Conservation (phyloP, 768 basidiomycete genomes). For the Daedaleopsis nitida region DNA sequence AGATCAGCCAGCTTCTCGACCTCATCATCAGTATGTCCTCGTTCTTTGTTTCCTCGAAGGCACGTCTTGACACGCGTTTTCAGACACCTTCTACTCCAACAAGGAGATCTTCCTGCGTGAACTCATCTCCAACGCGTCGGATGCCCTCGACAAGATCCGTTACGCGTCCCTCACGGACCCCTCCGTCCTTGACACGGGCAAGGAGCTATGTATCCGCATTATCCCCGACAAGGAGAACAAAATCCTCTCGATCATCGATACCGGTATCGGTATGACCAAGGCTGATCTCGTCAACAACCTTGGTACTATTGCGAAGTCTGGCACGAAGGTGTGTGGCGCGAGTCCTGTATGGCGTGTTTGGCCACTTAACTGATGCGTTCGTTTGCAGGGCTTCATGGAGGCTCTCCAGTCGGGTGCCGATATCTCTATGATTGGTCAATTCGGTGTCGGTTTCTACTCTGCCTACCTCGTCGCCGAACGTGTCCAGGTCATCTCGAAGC, state of each 20-base stretch:
- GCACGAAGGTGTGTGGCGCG: conserved; percentile 68
- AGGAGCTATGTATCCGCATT: conserved; percentile 95
- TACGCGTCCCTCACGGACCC: conserved; percentile 96
- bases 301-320: conserved; percentile 93
- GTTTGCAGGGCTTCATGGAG: conserved; percentile 94
- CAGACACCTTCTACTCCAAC: conserved; percentile 99
- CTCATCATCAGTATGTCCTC: conserved; percentile 89
- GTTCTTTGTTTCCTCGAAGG: not conserved
- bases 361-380: not conserved
- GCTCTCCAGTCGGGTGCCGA: conserved; percentile 88
- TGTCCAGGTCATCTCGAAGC: conserved; percentile 98
- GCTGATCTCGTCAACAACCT: conserved; percentile 99
- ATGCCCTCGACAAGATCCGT: conserved; percentile 99
- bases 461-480: conserved; percentile 98
- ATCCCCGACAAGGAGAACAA: conserved; percentile 96
- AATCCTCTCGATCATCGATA: conserved; percentile 86
- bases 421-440: conserved; percentile 97
- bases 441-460: conserved; percentile 99
- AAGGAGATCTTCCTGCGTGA: conserved; percentile 99
- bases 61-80: conserved; percentile 16
- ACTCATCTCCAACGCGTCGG: conserved; percentile 94
- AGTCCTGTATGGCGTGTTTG: not conserved
- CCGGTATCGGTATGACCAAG: conserved; percentile 99
- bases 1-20: conserved; percentile 98
- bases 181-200: conserved; percentile 82